Conservation (phyloP, 2,329 filamentous ascomycete genomes). For the Fusarium multiceps region DNA sequence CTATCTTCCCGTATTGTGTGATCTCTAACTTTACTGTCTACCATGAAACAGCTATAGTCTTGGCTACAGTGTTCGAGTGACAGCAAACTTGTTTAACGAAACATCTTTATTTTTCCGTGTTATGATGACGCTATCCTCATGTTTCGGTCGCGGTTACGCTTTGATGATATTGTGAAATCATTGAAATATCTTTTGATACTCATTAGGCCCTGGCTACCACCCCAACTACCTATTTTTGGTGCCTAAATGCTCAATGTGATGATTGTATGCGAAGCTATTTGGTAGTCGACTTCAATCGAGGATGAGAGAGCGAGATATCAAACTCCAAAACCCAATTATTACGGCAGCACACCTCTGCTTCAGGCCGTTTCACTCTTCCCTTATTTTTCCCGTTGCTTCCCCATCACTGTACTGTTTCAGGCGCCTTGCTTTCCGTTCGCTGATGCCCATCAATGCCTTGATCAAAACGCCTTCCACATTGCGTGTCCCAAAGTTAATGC, state of each 20-base stretch:
- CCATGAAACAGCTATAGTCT: conserved; percentile 25
- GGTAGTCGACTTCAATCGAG: neutral
- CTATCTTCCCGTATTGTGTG: neutral
- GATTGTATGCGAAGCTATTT: neutral
- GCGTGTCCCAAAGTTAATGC: neutral
- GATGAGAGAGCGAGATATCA: neutral
- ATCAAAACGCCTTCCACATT: conserved; percentile 19
- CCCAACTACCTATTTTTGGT: neutral
- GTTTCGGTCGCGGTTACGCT: neutral
- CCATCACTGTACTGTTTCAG: neutral
- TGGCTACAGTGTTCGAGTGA: conserved; percentile 11
- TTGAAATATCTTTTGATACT: neutral
- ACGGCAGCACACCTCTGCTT: neutral
- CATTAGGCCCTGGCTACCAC: neutral
- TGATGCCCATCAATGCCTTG: conserved; percentile 13
- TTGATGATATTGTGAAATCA: neutral
- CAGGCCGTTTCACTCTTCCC: conserved; percentile 1
- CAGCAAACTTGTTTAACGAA: neutral
- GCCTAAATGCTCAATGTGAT: neutral
- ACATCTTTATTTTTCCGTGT: neutral
- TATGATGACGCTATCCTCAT: neutral
- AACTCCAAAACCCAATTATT: conserved; percentile 5
- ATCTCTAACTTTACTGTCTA: neutral
- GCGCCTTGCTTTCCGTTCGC: conserved; percentile 3
- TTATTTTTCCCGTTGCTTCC: neutral